Evolutionary conservation across 148 eudicot species (phyloP), one percentile per base, ranked within the genome.

Genomic region (Fallopia convolvulus): DNA sequence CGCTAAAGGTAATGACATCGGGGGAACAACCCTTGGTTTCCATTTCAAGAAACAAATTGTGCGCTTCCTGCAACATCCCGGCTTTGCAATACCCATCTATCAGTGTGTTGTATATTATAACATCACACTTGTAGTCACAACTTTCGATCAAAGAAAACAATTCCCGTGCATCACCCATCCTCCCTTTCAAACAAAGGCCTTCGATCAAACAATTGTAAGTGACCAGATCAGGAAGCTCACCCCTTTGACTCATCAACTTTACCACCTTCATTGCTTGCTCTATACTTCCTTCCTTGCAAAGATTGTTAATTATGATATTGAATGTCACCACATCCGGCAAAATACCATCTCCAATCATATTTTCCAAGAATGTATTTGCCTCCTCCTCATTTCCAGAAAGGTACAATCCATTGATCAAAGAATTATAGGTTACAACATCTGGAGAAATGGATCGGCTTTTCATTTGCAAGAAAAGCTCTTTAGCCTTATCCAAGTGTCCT

Each of bases 71-170:
- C 39, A 33, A 33, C 4, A 91, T 90, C 5, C 91, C 97, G 74
- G 76, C 73, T 49, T 65, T 58, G 77, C 91, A 87, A 74, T 88
- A 94, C 77, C 98, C 98, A 70, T 76, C 80, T 23, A 92, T 82
- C 75, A 94, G 73, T 15, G 91, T 86, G 30, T 95, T 92, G 72
- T 89, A 94, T 4, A 92, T 77, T n/a, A 18, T n/a, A n/a, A 20
- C 61, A 55, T 55, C 7, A 55, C 61, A 55, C 61, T 55, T 20
- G 10, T 2, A 55, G 61, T 2, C 61, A 55, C 26, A n/a, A 8
- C 61, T 55, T 55, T 55, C 61, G 11, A 55, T 55, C 61, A 55
- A 55, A n/a, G 26, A 2, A n/a, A 55, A 55, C 61, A 55, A 26
- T 0, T 55, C 61, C 8, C 21, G 23, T 5, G 61, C 61, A n/a